Evolutionary conservation across 2,329 filamentous ascomycete species (phyloP), one percentile per base, ranked within the genome.

Genomic region (Colletotrichum neosansevieriae): DNA sequence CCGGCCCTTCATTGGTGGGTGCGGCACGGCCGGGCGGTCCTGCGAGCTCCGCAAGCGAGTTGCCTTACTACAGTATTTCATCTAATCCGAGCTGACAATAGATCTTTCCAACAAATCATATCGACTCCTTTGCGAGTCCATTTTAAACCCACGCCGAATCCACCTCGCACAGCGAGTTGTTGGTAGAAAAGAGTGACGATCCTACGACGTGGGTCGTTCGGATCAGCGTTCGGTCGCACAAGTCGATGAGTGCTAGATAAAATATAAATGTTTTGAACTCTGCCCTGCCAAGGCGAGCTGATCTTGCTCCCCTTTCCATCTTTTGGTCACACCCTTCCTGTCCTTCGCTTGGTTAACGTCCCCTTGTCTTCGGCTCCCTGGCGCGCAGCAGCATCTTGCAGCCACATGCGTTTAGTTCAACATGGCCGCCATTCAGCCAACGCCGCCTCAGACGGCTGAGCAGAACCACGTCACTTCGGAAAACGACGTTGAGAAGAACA

Each of bases 401-500:
- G 59, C 50, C 44, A 21, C 19, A 12, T 38, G 21, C 29, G 29
- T 42, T n/a, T 47, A 4, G 21, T 21, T 4, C n/a, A 47, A 17
- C 13, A 67, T 67, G 64, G 38, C 60, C 7, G 45, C 60, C 45
- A 44, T 57, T 34, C 62, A 58, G 13, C 45, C 51, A 13, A 24
- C 47, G 45, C 38, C 53, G 47, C 59, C 64, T 58, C 59, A 50
- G 10, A 49, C 32, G 6, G 42, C 60, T 13, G 53, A 58, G 10
- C 17, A 58, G n/a, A 42, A 47, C n/a, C 17, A 49, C 13, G 32
- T 13, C 1, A 6, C 13, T 6, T 38, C 40, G 11, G 63, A 54
- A 2, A 32, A 42, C 40, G 73, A 75, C 59, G 58, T 68, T 19
- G 73, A 74, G 63, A 74, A 75, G 45, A 53, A 21, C 12, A 45